These are phyloP conservation scores for Kwoniella heveanensis DNA, from an alignment of 768 basidiomycete genomes.

Conservation along the genomic window DNA sequence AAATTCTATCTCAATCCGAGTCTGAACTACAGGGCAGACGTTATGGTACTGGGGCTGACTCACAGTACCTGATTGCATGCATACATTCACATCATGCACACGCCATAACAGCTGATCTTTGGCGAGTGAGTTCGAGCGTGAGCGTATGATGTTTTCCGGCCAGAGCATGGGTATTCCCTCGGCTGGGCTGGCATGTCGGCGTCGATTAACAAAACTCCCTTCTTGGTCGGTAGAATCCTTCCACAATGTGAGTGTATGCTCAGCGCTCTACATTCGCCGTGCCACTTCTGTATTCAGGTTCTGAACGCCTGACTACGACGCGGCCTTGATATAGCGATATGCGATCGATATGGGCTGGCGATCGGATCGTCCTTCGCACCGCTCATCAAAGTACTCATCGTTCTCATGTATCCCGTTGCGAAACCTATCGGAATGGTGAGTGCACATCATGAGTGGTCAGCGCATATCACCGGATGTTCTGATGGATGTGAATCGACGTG, in stretches of 20 bases:
- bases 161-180: too few relatives aligned
- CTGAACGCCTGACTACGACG: too few relatives aligned
- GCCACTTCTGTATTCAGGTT: too few relatives aligned
- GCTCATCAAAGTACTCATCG: slow-evolving; percentile 35
- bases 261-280: neutral
- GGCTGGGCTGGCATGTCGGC: too few relatives aligned
- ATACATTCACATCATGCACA: too few relatives aligned
- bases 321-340: slow-evolving; percentile 41
- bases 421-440: slow-evolving; percentile 50
- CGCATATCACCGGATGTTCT: too few relatives aligned
- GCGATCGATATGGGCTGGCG: slow-evolving; percentile 47
- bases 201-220: too few relatives aligned
- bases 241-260: slow-evolving; percentile 40
- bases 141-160: too few relatives aligned
- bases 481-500: too few relatives aligned
- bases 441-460: neutral
- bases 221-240: slow-evolving; percentile 36
- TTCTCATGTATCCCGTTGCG: slow-evolving; percentile 47
- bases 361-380: slow-evolving; percentile 50
- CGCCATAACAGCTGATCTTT: slow-evolving; percentile 9
- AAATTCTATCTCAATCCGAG: neutral
- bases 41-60: too few relatives aligned
- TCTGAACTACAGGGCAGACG: neutral
- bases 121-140: slow-evolving; percentile 21
- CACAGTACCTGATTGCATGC: too few relatives aligned